Evolutionary conservation across 495 filamentous ascomycete species (phyloP), one percentile per base, ranked within the genome.

Genomic region (Glonium stellatum): DNA sequence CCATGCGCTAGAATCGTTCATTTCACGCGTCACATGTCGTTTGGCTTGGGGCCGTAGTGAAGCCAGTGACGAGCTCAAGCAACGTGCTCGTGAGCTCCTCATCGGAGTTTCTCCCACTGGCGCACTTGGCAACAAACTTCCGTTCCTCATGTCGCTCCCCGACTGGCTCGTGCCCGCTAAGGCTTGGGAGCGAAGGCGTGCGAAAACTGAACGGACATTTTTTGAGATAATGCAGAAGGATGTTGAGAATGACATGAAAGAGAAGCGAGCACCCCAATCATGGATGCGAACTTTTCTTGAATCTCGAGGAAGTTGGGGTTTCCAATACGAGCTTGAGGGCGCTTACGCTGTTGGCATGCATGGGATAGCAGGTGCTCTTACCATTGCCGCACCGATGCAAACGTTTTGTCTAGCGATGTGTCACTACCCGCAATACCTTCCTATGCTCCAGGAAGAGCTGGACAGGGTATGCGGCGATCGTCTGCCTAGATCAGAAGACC

Each of bases 331-430:
- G 65, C 55, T 80, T 12, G 72, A 75, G 55, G 72, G 69, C 12
- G 72, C 72, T 10, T 72, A 72, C 58, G 63, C 67, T 37, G 68
- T 75, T 21, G 72, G 72, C 15, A 72, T 72, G 71, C 68, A 67
- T 55, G 69, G 67, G n/a, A 71, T 75, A 48, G 70, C 70, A 18
- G 71, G 67, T 48, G 67, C 69, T 18, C 62, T 80, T 23, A 72
- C 77, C 21, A 72, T 70, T 19, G 79, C 78, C 0, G 79, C 77
- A 12, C 67, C 80, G 1, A 78, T 84, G 53, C 78, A 83, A 70
- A 79, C 74, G 21, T 84, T 79, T 57, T 67, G 84, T 18, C 65
- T 85, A 15, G 82, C 84, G 19, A 83, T 85, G 80, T 73, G 77
- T 60, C 79, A 80, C 60, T 80, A 81, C 64, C 82, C 82, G 0